A percentile compares a stretch with the other conserved stretches of the same genome.
Conservation (phyloP, 139 green algal species). For the Tetratostichococcus sp. region DNA sequence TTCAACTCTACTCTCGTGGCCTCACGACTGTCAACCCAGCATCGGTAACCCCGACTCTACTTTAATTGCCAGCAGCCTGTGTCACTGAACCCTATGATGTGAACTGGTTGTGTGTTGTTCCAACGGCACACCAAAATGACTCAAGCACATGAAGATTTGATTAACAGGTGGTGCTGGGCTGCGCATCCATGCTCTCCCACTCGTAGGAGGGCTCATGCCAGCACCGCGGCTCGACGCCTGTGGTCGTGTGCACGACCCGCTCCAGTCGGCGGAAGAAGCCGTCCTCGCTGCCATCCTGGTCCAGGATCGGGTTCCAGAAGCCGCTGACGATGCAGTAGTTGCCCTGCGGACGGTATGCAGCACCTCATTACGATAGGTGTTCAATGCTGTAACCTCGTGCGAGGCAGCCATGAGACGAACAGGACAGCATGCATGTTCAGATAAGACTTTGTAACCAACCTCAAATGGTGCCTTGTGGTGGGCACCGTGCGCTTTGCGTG, state of each 20-base stretch:
- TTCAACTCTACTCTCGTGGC: too few relatives aligned
- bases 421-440: background rate
- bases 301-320: slow-evolving; percentile 84
- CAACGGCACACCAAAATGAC: too few relatives aligned
- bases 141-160: too few relatives aligned
- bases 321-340: slow-evolving; percentile 98
- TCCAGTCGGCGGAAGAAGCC: slow-evolving; percentile 58
- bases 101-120: too few relatives aligned
- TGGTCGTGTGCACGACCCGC: slow-evolving; percentile 44
- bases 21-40: too few relatives aligned
- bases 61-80: too few relatives aligned
- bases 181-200: slow-evolving; percentile 8
- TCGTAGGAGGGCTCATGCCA: slow-evolving; percentile 62
- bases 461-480: slow-evolving; percentile 94
- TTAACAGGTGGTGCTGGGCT: background rate
- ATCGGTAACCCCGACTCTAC: too few relatives aligned
- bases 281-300: slow-evolving; percentile 40
- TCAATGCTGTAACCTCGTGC: too few relatives aligned
- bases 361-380: background rate
- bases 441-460: background rate
- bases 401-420: background rate
- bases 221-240: slow-evolving; percentile 84
- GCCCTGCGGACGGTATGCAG: slow-evolving; percentile 16
- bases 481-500: slow-evolving; percentile 75
- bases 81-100: too few relatives aligned